A percentile compares a stretch with the other conserved stretches of the same genome.
These are phyloP conservation scores for Colletotrichum sp. DNA, from an alignment of 2,329 filamentous ascomycete genomes.

Conservation along the genomic window DNA sequence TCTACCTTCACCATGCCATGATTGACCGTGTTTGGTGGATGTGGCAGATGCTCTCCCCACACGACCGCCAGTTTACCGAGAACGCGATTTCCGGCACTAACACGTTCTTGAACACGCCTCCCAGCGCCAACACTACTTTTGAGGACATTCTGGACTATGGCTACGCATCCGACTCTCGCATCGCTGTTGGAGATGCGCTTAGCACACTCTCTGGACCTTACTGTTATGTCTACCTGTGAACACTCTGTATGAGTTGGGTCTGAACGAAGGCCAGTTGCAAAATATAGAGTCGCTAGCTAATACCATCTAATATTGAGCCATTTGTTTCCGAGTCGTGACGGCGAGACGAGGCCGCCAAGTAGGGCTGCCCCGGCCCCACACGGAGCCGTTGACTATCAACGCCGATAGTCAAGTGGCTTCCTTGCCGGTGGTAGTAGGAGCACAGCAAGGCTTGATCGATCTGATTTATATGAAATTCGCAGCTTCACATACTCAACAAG, in stretches of 20 bases:
- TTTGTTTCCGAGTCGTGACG: not conserved
- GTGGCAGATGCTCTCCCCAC: constrained; percentile 29
- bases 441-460: not conserved
- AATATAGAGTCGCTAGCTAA: not conserved
- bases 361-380: not conserved
- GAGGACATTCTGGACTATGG: constrained; percentile 26
- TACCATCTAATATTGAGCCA: not conserved
- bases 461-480: not conserved
- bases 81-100: constrained; percentile 24
- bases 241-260: not conserved
- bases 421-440: not conserved
- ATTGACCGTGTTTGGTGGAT: constrained; percentile 31
- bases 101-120: constrained; percentile 27
- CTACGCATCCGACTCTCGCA: constrained; percentile 23
- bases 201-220: constrained; percentile 27
- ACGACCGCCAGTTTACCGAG: constrained; percentile 25
- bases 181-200: constrained; percentile 28
- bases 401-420: not conserved
- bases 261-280: not conserved
- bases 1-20: constrained; percentile 33
- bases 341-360: not conserved
- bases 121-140: constrained; percentile 24
- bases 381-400: not conserved
- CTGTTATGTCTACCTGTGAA: constrained; percentile 29
- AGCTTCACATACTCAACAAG: not conserved